Conservation (phyloP, 2,329 filamentous ascomycete species). For the Trichoderma gracile region DNA sequence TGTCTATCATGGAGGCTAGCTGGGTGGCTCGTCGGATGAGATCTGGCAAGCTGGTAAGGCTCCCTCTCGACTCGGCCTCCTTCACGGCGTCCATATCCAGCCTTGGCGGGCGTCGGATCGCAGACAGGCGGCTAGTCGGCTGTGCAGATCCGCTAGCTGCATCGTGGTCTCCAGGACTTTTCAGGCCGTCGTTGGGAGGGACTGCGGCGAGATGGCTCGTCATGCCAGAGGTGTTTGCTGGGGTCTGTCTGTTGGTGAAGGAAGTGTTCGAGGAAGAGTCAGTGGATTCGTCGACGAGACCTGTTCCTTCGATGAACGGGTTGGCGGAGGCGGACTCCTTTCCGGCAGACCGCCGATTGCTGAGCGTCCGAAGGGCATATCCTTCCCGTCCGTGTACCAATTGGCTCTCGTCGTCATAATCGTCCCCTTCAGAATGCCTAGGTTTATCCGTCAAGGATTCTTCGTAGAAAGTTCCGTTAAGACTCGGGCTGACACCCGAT, state of each 20-base stretch:
- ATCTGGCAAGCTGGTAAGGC: conserved; percentile 88
- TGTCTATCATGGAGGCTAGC: conserved; percentile 84
- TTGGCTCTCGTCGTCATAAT: conserved; percentile 15
- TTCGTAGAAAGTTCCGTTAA: conserved; percentile 54
- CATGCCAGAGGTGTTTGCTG: conserved; percentile 27
- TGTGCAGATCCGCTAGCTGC: conserved; percentile 35
- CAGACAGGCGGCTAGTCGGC: conserved; percentile 51
- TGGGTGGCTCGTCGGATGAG: conserved; percentile 85
- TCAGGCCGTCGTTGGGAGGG: conserved; percentile 51
- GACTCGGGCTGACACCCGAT: conserved; percentile 43
- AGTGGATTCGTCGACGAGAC: conserved; percentile 49
- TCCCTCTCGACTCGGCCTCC: conserved; percentile 80
- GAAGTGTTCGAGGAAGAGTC: conserved; percentile 47
- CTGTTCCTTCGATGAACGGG: conserved; percentile 28
- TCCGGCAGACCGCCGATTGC: not conserved
- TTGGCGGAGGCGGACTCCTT: not conserved
- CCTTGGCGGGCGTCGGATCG: conserved; percentile 65
- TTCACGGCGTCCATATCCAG: conserved; percentile 81
- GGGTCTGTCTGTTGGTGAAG: conserved; percentile 33
- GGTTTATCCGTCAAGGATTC: conserved; percentile 51
- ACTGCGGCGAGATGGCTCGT: conserved; percentile 36
- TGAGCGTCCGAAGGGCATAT: conserved; percentile 6
- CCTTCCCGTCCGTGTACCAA: conserved; percentile 2
- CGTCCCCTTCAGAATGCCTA: conserved; percentile 33
- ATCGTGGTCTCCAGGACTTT: conserved; percentile 44